Evolutionary conservation across 2,329 filamentous ascomycete species (phyloP), one percentile per base, ranked within the genome.

Genomic region (Dothiorella sarmentorum): DNA sequence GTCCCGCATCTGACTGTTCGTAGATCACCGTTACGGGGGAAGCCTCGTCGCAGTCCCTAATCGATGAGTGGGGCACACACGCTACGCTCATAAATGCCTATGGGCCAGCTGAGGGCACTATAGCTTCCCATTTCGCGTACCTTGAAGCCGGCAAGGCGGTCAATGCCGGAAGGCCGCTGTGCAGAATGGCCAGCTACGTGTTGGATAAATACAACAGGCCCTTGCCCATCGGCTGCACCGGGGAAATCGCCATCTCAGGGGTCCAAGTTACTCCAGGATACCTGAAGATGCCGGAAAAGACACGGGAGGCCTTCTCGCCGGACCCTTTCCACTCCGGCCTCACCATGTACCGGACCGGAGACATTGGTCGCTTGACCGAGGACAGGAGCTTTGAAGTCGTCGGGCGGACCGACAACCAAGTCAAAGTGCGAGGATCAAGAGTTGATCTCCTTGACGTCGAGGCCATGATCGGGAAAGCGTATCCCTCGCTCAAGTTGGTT

Each of bases 371-470:
- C 7, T 62, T 58, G 61, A 45, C 26, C 11, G 45, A 56, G 27
- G 13, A 42, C 13, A 55, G 57, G 13, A 24, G 63, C 47, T 44
- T 61, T 24, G 45, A 62, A 26, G 58, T 61, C 38, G 51, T 65
- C 24, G 63, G 62, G 7, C 52, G 63, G 3, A 29, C 47, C 3
- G 63, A 65, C 37, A 56, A 51, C 29, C 63, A 65, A 35, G 56
- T 61, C 15, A 65, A 65, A 31, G 33, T 65, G n/a, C 56, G 62
- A 2, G 63, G 63, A 9, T 62, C 44, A 38, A 43, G 63, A 18
- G 29, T 65, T 18, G 61, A 63, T 35, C 43, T 65, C 11, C 57
- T 57, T 22, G 63, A 64, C 31, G 40, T 63, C 27, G 62, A 64
- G 40, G 47, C 56, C 17, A 44, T 35, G 2, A 55, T 61, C 7